phyloP scores from a whole-genome alignment of 345 rosid species.

The Raphanus sativus region DNA sequence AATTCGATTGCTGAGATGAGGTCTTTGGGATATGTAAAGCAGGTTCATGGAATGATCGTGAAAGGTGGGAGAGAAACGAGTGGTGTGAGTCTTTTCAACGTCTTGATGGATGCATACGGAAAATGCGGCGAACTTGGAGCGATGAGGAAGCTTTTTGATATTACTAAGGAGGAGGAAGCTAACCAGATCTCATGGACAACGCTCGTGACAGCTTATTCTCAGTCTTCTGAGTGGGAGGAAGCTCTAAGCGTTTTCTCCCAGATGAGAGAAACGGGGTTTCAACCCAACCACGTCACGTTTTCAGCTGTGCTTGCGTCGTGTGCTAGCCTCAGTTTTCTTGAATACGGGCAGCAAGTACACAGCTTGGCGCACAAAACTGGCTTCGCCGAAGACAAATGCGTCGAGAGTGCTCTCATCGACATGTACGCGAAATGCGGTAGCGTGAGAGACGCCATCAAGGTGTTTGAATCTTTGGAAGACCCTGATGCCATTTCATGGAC shows the following conservation, averaged over 20 bases:
- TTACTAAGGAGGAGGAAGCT: slow-evolving; percentile 43
- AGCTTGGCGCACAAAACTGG: slow-evolving; percentile 51
- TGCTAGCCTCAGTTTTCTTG: slow-evolving; percentile 49
- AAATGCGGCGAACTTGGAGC: slow-evolving; percentile 45
- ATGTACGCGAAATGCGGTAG: slow-evolving; percentile 69
- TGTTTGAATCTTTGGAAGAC: slow-evolving; percentile 39
- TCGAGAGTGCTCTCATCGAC: slow-evolving; percentile 57
- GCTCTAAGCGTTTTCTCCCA: slow-evolving; percentile 47
- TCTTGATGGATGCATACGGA: slow-evolving; percentile 49
- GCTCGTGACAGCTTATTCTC: slow-evolving; percentile 58
- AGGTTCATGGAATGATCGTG: slow-evolving; percentile 44
- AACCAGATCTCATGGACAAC: slow-evolving; percentile 68
- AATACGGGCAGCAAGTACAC: slow-evolving; percentile 55
- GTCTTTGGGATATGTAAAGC: slow-evolving; percentile 33
- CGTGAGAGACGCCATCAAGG: slow-evolving; percentile 45
- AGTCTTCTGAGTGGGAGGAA: slow-evolving; percentile 44
- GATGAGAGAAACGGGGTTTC: slow-evolving; percentile 47
- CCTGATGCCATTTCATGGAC: slow-evolving; percentile 61
- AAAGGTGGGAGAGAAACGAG: slow-evolving; percentile 31
- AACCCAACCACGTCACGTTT: slow-evolving; percentile 56
- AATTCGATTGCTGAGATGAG: slow-evolving; percentile 40
- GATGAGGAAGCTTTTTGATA: slow-evolving; percentile 51
- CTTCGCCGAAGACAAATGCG: slow-evolving; percentile 41
- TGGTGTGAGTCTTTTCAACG: slow-evolving; percentile 38
- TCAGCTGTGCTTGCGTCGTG: slow-evolving; percentile 55